Base-by-base conservation (phyloP, 2,329 filamentous ascomycete genomes). In the Tolypocladium cylindrosporum region DNA sequence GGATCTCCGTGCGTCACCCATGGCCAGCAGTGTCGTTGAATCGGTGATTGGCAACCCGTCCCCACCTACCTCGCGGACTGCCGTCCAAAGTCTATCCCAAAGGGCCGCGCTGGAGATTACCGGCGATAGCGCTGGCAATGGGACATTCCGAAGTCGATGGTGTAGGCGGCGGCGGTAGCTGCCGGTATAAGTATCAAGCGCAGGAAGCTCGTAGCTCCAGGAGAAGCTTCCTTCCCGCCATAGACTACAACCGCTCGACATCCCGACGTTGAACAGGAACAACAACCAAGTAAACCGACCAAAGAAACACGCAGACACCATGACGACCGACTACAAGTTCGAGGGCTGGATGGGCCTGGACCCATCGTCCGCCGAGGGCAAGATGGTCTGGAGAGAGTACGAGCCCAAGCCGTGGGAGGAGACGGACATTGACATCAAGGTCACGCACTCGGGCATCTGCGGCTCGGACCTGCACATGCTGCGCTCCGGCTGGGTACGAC, bases 371-470 rank as follows among this genome's bases (percentile, higher is more conserved):
- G 72, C 66, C 60, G 67, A 81, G 6, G 79, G 79, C 56, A 80
- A 82, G 56, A 81, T 83, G 79, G 67, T 74, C 39, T 82, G 80
- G 79, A 73, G 72, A 45, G 71, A 79, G 58, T 87, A 80, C 57
- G 75, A 84, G 69, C 84, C 84, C 42, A 88, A 88, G 75, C 71
- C 73, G n/a, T 88, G 83, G 80, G 79, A 84, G 51, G 85, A 88
- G 67, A 80, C 77, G 34, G 84, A 88, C 61, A 71, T 89, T 57
- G 85, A 88, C 65, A 85, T 89, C 63, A 76, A 81, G 65, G 73
- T 89, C 61, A 80, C 82, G 3, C 84, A 87, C 72, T 87, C 84
- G 65, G 85, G 85, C 60, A 79, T 88, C 61, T 88, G 85, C 66
- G 85, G 83, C 57, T 80, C 79, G 0, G 84, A 87, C 62, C 55